Evolutionary conservation across 2,329 filamentous ascomycete genomes (phyloP).

Genomic region (Rosellinia necatrix): DNA sequence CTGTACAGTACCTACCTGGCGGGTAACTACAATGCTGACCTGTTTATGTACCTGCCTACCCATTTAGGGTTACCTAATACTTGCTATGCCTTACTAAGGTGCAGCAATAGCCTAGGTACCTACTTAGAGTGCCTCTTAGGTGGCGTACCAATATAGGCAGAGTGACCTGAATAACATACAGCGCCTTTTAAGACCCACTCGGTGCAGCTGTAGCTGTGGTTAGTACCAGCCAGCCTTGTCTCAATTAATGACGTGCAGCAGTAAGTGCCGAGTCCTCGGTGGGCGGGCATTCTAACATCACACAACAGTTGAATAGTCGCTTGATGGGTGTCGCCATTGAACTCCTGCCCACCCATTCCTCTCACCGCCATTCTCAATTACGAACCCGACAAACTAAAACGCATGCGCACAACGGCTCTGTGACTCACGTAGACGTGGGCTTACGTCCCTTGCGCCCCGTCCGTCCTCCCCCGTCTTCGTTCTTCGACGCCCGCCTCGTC

Average conservation of each 20-base stretch:
- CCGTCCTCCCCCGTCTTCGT: neutral
- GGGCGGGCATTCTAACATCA: conserved; percentile 13
- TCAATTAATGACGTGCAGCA: conserved; percentile 18
- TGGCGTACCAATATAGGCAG: too few relatives aligned
- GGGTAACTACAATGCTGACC: too few relatives aligned
- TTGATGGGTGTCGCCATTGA: conserved; percentile 1
- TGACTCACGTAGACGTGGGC: conserved; percentile 26
- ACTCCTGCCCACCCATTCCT: neutral
- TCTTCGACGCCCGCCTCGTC: neutral
- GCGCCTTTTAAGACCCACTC: too few relatives aligned
- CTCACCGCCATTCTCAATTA: conserved; percentile 24
- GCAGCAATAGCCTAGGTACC: too few relatives aligned
- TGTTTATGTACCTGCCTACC: too few relatives aligned
- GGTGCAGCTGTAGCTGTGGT: too few relatives aligned
- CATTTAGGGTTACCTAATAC: too few relatives aligned
- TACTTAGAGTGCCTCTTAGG: too few relatives aligned
- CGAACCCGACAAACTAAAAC: conserved; percentile 5
- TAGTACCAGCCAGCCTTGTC: conserved; percentile 10
- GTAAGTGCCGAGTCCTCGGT: conserved; percentile 8
- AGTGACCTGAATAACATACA: too few relatives aligned
- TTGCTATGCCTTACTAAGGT: too few relatives aligned
- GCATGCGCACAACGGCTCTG: conserved; percentile 17
- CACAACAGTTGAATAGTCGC: conserved; percentile 16
- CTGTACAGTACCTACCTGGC: too few relatives aligned
- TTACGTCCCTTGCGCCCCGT: conserved; percentile 20